phyloP scores from a whole-genome alignment of 306 rosid species.

The Quercus robur region DNA sequence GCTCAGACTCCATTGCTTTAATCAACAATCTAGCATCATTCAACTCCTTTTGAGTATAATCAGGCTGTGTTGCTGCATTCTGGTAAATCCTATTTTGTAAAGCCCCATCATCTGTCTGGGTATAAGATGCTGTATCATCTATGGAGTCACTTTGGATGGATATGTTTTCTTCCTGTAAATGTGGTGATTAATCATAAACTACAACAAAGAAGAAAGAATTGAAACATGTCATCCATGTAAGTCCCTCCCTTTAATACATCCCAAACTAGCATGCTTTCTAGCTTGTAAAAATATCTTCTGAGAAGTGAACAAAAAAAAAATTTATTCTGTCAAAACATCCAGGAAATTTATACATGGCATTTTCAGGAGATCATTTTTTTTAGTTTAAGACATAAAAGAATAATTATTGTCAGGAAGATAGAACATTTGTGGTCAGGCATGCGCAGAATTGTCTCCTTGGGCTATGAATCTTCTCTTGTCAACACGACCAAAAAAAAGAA shows the following conservation, averaged over 20 bases:
- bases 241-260: slow-evolving; percentile 9
- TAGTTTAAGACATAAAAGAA: not conserved
- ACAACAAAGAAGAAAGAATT: slow-evolving; percentile 15
- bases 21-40: slow-evolving; percentile 18
- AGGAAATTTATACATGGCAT: not conserved
- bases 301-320: not conserved
- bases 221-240: not conserved
- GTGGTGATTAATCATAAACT: slow-evolving; percentile 14
- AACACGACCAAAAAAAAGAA: not conserved
- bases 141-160: slow-evolving; percentile 50
- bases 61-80: slow-evolving; percentile 10
- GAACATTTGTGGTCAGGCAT: slow-evolving; percentile 9
- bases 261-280: not conserved
- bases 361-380: not conserved
- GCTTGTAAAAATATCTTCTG: not conserved
- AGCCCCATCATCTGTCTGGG: slow-evolving; percentile 34
- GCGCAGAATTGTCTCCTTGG: slow-evolving; percentile 4
- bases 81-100: slow-evolving; percentile 29
- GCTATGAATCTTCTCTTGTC: slow-evolving; percentile 1
- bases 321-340: too few relatives aligned
- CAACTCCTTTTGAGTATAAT: slow-evolving; percentile 16
- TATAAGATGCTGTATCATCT: slow-evolving; percentile 46
- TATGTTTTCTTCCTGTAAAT: slow-evolving; percentile 53
- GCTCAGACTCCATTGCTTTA: slow-evolving; percentile 19
- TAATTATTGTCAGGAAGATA: not conserved